These are phyloP conservation scores for Haplosporangium sp. DNA, from an alignment of 371 early-diverging fungal species.

Conservation along the genomic window DNA sequence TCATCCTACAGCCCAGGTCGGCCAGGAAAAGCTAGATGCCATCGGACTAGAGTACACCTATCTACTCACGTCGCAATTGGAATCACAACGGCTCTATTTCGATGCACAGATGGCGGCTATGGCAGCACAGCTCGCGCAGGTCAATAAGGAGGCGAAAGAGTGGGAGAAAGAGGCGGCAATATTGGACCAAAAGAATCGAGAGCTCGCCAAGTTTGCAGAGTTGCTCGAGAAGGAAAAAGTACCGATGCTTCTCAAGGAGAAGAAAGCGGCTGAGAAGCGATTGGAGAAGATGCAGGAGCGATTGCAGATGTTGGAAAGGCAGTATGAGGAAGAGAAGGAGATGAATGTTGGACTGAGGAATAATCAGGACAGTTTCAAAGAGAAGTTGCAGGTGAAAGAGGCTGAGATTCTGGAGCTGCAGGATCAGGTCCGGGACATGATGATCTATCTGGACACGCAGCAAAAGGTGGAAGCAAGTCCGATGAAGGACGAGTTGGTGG, in stretches of 20 bases:
- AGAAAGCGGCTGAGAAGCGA: conserved; percentile 55
- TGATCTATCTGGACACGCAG: conserved; percentile 57
- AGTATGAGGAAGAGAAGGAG: conserved; percentile 58
- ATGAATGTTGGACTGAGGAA: conserved; percentile 50
- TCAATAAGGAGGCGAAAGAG: conserved; percentile 52
- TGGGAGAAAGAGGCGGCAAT: conserved; percentile 38
- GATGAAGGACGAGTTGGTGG: conserved; percentile 45
- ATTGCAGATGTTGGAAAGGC: conserved; percentile 45
- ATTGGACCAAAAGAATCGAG: conserved; percentile 40
- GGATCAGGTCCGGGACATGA: conserved; percentile 59
- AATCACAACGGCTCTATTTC: conserved; percentile 87
- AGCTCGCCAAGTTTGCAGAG: conserved; percentile 32
- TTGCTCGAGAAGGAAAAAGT: conserved; percentile 49
- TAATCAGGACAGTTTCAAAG: conserved; percentile 49
- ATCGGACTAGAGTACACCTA: conserved; percentile 81
- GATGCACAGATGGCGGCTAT: conserved; percentile 76
- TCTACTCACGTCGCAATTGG: conserved; percentile 83
- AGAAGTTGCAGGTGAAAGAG: conserved; percentile 44
- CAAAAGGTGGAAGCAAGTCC: conserved; percentile 51
- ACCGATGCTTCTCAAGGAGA: conserved; percentile 49
- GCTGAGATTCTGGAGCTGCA: conserved; percentile 53
- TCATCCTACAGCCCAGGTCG: conserved; percentile 25
- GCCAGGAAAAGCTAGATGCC: conserved; percentile 77
- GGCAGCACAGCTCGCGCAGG: conserved; percentile 55
- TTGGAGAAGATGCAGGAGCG: conserved; percentile 54